Percentiles rank a stretch among this genome's conserved stretches.
phyloP scores from a whole-genome alignment of 352 stramenopile species.

The Phytophthora vignae region DNA sequence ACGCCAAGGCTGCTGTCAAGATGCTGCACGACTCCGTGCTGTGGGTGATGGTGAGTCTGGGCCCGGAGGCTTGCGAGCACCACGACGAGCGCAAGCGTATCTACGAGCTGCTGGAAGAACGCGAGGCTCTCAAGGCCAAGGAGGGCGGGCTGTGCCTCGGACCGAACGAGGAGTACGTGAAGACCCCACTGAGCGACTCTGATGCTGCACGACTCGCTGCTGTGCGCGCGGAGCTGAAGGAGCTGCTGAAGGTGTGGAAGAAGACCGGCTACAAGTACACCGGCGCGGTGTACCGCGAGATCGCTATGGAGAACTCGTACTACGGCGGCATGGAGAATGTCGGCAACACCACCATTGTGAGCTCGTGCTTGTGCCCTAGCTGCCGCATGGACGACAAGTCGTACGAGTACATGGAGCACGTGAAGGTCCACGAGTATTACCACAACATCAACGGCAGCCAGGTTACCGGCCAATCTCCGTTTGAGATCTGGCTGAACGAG shows the following conservation, averaged over 20 bases:
- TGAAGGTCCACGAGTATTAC: constrained; percentile 88
- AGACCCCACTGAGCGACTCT: constrained; percentile 49
- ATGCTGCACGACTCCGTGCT: constrained; percentile 83
- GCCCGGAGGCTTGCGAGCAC: constrained; percentile 74
- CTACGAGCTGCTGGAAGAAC: constrained; percentile 71
- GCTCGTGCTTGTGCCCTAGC: constrained; percentile 73
- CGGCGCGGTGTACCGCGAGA: constrained; percentile 80
- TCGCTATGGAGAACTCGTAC: constrained; percentile 88
- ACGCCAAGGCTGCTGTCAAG: constrained; percentile 73
- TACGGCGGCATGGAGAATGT: constrained; percentile 88
- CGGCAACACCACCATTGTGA: constrained; percentile 85
- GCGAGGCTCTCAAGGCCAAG: constrained; percentile 75
- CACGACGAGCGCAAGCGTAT: constrained; percentile 77
- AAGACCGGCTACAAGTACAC: constrained; percentile 90
- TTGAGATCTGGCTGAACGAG: constrained; percentile 87
- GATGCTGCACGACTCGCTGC: constrained; percentile 55
- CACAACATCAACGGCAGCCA: constrained; percentile 87
- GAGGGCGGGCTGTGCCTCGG: constrained; percentile 62
- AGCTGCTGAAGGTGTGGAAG: constrained; percentile 70
- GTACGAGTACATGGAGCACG: constrained; percentile 87
- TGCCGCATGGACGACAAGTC: constrained; percentile 79
- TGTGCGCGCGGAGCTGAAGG: constrained; percentile 67
- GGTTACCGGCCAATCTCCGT: constrained; percentile 82
- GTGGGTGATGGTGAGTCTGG: constrained; percentile 78
- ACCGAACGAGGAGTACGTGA: constrained; percentile 60